A percentile compares a stretch with the other conserved stretches of the same genome.
These are phyloP conservation scores for Lactarius vividus DNA, from an alignment of 768 basidiomycete genomes.

Conservation along the genomic window DNA sequence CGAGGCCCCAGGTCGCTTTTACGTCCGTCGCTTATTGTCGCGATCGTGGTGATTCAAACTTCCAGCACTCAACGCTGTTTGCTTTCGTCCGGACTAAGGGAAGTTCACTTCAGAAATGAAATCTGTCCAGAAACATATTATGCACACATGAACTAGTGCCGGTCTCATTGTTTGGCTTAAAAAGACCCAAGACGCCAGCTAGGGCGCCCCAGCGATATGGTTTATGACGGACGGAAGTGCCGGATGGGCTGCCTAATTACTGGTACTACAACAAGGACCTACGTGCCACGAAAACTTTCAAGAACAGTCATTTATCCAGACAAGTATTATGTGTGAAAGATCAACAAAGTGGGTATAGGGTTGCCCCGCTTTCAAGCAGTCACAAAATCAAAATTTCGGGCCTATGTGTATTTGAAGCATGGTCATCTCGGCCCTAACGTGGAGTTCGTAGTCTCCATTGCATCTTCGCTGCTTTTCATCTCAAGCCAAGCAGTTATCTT, in stretches of 20 bases:
- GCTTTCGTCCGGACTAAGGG: constrained; percentile 97
- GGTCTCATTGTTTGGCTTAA: constrained; percentile 27
- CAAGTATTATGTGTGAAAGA: constrained; percentile 96
- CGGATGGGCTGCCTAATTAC: constrained; percentile 93
- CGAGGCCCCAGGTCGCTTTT: constrained; percentile 68
- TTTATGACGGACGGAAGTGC: constrained; percentile 87
- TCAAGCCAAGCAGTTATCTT: constrained; percentile 57
- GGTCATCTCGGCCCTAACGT: constrained; percentile 92
- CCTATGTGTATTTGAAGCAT: constrained; percentile 92
- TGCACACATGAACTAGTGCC: constrained; percentile 93
- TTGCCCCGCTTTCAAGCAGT: constrained; percentile 90
- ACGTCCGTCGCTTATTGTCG: constrained; percentile 9
- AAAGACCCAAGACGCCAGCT: constrained; percentile 72
- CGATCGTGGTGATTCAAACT: constrained; percentile 24
- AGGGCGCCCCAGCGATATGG: constrained; percentile 86
- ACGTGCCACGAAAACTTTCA: constrained; percentile 22
- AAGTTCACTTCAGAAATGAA: constrained; percentile 99
- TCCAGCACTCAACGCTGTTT: constrained; percentile 75
- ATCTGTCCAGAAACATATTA: constrained; percentile 91
- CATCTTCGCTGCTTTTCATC: constrained; percentile 26
- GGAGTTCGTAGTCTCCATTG: constrained; percentile 53
- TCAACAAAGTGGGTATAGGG: constrained; percentile 76
- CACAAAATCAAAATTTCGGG: constrained; percentile 86
- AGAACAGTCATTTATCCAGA: constrained; percentile 46
- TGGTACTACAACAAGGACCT: constrained; percentile 65